phyloP scores from a whole-genome alignment of 768 basidiomycete genomes.

The Calocybe gangraenosa region DNA sequence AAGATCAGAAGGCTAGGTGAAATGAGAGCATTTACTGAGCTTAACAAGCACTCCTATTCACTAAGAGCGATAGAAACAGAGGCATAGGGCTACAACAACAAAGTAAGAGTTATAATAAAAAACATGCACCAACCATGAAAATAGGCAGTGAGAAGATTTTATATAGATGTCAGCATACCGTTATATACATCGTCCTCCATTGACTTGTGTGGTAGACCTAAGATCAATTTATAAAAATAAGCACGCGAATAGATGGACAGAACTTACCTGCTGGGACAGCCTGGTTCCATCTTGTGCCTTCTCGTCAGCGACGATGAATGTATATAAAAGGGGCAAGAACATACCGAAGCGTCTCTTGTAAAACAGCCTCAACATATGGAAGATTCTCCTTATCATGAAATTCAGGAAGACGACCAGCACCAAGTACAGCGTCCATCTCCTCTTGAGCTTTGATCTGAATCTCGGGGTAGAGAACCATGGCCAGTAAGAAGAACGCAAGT shows the following conservation, averaged over 20 bases:
- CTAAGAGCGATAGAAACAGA: too few relatives aligned
- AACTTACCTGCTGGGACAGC: constrained; percentile 5
- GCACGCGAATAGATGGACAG: background rate
- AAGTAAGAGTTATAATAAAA: too few relatives aligned
- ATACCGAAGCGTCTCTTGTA: constrained; percentile 25
- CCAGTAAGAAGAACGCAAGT: constrained; percentile 30
- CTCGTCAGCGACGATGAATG: background rate
- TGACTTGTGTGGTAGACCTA: constrained; percentile 8
- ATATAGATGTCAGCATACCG: constrained; percentile 16
- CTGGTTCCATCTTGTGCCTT: constrained; percentile 8
- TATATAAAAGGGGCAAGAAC: background rate
- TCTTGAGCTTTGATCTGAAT: constrained; percentile 33
- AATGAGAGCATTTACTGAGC: too few relatives aligned
- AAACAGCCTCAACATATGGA: constrained; percentile 33
- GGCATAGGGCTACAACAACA: too few relatives aligned
- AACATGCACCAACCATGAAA: too few relatives aligned
- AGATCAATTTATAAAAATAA: background rate
- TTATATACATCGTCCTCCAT: constrained; percentile 14
- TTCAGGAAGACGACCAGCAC: constrained; percentile 28
- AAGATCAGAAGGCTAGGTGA: too few relatives aligned
- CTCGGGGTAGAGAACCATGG: constrained; percentile 34
- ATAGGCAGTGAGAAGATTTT: too few relatives aligned
- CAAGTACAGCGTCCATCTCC: constrained; percentile 37
- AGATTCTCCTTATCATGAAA: constrained; percentile 26
- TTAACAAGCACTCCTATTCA: too few relatives aligned